Conservation (phyloP, 805 yeast species). For the Barnettozyma wickerhamii region DNA sequence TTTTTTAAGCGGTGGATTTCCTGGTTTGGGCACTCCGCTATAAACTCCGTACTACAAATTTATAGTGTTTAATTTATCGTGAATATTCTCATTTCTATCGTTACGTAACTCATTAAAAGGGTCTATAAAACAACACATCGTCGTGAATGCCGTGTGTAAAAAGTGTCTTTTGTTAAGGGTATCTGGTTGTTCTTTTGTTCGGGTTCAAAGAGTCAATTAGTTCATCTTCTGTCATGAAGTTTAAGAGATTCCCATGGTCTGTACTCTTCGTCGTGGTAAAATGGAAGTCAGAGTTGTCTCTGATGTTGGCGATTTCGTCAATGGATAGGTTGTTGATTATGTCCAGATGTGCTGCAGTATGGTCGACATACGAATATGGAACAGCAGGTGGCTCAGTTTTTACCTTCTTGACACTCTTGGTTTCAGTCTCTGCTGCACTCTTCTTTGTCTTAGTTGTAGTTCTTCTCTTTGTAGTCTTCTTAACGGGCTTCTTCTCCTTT, state of each 20-base stretch:
- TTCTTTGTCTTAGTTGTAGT: not conserved
- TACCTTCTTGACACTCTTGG: not conserved
- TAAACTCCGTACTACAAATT: too few species aligned
- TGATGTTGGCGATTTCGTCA: constrained; percentile 8
- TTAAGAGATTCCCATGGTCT: too few species aligned
- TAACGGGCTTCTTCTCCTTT: not conserved
- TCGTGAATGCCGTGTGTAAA: not conserved
- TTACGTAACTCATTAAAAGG: not conserved
- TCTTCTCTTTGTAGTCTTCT: not conserved
- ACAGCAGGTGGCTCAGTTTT: not conserved
- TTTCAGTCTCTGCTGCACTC: not conserved
- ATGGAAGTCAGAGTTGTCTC: constrained; percentile 2
- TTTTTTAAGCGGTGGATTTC: too few species aligned
- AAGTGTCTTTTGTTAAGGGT: constrained; percentile 1
- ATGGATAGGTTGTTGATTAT: not conserved
- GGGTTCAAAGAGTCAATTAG: constrained; percentile 8
- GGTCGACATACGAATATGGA: not conserved
- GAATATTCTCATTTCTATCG: not conserved
- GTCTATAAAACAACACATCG: not conserved
- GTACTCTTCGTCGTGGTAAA: not conserved
- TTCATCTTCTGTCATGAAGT: constrained; percentile 5
- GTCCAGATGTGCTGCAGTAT: not conserved
- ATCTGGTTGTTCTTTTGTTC: constrained; percentile 1
- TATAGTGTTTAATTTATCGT: too few species aligned
- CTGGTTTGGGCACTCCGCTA: too few species aligned